These are phyloP conservation scores for Neltuma alba DNA, from an alignment of 306 rosid species.

Conservation along the genomic window DNA sequence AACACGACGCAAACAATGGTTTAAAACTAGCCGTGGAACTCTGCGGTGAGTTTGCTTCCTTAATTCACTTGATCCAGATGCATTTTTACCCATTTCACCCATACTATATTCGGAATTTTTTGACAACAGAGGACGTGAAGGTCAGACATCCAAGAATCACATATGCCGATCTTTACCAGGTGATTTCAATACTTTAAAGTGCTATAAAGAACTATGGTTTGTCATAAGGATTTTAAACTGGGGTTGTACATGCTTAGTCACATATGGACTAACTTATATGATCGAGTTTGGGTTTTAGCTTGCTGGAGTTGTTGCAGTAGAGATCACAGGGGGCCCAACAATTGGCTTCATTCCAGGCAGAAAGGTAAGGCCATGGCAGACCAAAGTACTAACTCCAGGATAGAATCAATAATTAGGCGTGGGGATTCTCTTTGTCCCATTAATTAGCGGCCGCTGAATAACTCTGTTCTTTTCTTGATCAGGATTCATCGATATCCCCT, in stretches of 20 bases:
- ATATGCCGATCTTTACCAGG: conserved; percentile 89
- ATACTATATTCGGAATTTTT: conserved; percentile 23
- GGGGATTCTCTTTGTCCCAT: too few species aligned
- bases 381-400: neutral
- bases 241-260: neutral
- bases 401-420: neutral
- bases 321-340: conserved; percentile 88
- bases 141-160: conserved; percentile 62
- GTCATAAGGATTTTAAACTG: too few species aligned
- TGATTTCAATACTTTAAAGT: conserved; percentile 27
- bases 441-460: neutral
- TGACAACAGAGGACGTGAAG: conserved; percentile 71
- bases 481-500: conserved; percentile 64
- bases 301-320: conserved; percentile 91
- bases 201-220: neutral
- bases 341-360: conserved; percentile 79
- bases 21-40: conserved; percentile 62
- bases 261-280: neutral
- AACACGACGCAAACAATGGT: conserved; percentile 66
- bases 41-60: conserved; percentile 55
- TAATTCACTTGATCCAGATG: neutral
- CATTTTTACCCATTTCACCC: neutral
- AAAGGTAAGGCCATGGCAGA: conserved; percentile 47
- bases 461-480: conserved; percentile 26
- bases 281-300: conserved; percentile 53